Base-by-base conservation (phyloP, 2,329 filamentous ascomycete genomes). In the Epichloe bromicola region DNA sequence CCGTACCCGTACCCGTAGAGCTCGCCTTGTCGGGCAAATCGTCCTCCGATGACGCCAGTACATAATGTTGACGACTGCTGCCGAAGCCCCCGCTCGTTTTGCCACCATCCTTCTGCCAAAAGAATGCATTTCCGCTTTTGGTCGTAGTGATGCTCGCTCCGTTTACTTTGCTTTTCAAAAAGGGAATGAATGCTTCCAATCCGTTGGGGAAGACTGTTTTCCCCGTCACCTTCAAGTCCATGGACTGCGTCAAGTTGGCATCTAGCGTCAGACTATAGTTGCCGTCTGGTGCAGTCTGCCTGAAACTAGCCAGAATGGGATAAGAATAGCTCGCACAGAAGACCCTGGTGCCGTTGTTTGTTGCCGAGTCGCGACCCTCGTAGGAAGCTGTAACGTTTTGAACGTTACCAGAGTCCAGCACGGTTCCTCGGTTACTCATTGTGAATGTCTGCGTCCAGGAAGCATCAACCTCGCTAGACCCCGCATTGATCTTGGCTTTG, bases 391-490 rank as follows among this genome's bases (percentile, higher is more conserved):
- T 46, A 8, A 60, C 53, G 1, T 53, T 17, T 60, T 85, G 80
- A 48, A 55, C 56, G 44, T 54, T 60, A 15, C 70, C 70, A 36
- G 55, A 59, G n/a, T 52, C 56, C 10, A 55, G 54, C 23, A 77
- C 65, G 48, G 72, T 67, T 30, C 80, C 82, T 26, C 70, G 61
- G 53, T 76, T 75, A 17, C 69, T 71, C 59, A 82, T 74, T 10
- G 65, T 63, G 1, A 85, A 71, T 7, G 62, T 65, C 60, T 88
- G 85, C 5, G 64, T 67, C 84, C 83, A 88, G 5, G 36, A 23
- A 12, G 37, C 20, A 2, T 43, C 20, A 5, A 34, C 3, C 66
- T 63, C 5, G 5, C 40, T 30, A 48, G 48, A n/a, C 36, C 43
- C 33, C 41, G 47, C 49, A 65, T 53, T 72, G 63, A 82, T 82